Conservation (phyloP, 257 asterid species). For the Capsicum chinense region DNA sequence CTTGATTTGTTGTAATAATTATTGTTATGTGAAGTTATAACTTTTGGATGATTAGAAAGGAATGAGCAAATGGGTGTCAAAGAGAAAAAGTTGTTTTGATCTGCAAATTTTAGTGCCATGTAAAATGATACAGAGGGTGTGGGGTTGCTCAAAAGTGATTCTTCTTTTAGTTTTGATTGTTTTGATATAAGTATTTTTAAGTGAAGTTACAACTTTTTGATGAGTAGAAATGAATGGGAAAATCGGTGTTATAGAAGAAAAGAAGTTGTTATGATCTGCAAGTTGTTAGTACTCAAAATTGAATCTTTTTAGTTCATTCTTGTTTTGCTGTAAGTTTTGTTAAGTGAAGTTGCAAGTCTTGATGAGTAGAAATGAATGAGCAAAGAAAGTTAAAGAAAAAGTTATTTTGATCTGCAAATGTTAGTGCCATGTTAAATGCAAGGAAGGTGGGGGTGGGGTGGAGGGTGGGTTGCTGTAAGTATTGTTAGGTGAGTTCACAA, state of each 20-base stretch:
- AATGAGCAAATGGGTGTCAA: background rate
- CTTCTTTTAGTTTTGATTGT: background rate
- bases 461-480: no score
- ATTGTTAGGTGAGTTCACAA: no score
- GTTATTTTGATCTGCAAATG: background rate
- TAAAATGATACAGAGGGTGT: no score
- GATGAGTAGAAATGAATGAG: background rate
- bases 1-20: background rate
- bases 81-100: background rate
- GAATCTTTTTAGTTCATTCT: background rate
- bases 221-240: background rate
- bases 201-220: background rate
- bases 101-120: no score
- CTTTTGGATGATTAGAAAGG: background rate
- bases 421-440: no score
- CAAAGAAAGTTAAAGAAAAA: background rate
- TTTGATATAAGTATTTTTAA: background rate
- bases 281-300: background rate
- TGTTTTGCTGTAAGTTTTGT: background rate
- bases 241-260: background rate
- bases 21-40: background rate
- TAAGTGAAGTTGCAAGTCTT: background rate
- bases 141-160: background rate
- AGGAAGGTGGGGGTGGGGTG: no score
- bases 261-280: background rate